Percentiles rank a stretch among this genome's conserved stretches.
Conservation (phyloP, 2,329 filamentous ascomycete species). For the Didymella glomerata region DNA sequence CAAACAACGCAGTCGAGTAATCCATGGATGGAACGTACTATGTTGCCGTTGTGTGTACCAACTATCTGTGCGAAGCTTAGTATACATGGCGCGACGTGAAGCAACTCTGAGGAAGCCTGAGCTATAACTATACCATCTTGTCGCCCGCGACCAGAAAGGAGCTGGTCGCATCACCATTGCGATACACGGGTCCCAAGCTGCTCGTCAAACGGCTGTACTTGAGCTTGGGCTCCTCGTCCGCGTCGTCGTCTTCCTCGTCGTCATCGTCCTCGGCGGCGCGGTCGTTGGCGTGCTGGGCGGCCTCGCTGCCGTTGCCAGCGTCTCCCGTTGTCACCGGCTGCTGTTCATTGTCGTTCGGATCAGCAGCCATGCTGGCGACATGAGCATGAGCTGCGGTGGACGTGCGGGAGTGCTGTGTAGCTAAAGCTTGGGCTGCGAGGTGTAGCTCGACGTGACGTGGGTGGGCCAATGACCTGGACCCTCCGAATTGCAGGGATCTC, state of each 20-base stretch:
- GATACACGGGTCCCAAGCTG: slow-evolving; percentile 81
- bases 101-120: slow-evolving; percentile 15
- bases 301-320: slow-evolving; percentile 10
- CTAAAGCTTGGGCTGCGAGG: slow-evolving; percentile 35
- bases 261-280: slow-evolving; percentile 35
- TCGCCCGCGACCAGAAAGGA: slow-evolving; percentile 89
- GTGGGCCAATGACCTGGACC: slow-evolving; percentile 19
- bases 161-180: slow-evolving; percentile 94
- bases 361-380: slow-evolving; percentile 54
- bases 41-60: slow-evolving; percentile 95
- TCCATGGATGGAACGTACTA: slow-evolving; percentile 77
- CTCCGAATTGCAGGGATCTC: slow-evolving; percentile 20
- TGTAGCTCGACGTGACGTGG: slow-evolving; percentile 36
- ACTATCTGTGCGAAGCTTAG: slow-evolving; percentile 69
- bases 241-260: slow-evolving; percentile 69
- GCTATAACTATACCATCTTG: slow-evolving; percentile 78
- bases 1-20: not conserved
- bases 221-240: slow-evolving; percentile 91
- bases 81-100: slow-evolving; percentile 71
- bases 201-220: slow-evolving; percentile 91
- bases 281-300: slow-evolving; percentile 16
- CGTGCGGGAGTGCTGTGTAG: slow-evolving; percentile 27
- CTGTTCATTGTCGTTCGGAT: slow-evolving; percentile 42
- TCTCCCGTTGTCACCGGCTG: slow-evolving; percentile 16
- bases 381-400: slow-evolving; percentile 42